Conservation (phyloP, 208 protist species). For the Herpetomonas muscarum region DNA sequence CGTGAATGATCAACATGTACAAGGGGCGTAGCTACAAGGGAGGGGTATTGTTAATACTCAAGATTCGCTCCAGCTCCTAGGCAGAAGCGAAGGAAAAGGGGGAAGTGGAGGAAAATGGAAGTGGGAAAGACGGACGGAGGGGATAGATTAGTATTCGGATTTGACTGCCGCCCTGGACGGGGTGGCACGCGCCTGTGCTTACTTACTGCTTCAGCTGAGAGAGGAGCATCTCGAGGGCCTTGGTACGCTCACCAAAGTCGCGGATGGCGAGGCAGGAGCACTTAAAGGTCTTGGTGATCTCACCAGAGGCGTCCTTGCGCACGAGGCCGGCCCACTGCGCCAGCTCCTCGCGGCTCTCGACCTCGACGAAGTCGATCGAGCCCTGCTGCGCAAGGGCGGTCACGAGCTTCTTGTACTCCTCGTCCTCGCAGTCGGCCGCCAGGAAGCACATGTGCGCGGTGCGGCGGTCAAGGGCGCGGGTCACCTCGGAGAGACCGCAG, state of each 20-base stretch:
- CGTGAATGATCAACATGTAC: too few relatives aligned
- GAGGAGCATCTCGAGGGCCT: constrained; percentile 80
- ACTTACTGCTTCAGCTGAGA: constrained; percentile 50
- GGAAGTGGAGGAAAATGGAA: too few relatives aligned
- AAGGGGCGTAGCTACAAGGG: too few relatives aligned
- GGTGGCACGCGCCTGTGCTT: too few relatives aligned
- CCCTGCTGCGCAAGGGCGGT: constrained; percentile 75
- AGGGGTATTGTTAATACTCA: too few relatives aligned
- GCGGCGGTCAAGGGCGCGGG: constrained; percentile 81
- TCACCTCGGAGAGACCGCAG: constrained; percentile 81
- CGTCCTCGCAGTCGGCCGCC: constrained; percentile 89
- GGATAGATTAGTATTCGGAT: too few relatives aligned
- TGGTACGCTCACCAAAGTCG: constrained; percentile 85
- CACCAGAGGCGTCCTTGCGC: constrained; percentile 40
- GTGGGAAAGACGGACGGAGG: too few relatives aligned
- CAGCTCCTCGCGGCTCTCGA: constrained; percentile 80
- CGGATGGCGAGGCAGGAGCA: constrained; percentile 85
- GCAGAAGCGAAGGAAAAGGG: too few relatives aligned
- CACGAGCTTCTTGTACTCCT: constrained; percentile 91
- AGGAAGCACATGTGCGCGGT: constrained; percentile 85
- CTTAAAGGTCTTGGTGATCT: constrained; percentile 82
- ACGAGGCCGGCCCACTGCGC: constrained; percentile 77
- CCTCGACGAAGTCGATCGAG: constrained; percentile 83
- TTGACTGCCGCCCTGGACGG: too few relatives aligned
- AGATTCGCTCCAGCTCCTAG: too few relatives aligned